Evolutionary conservation across 441 rosid genomes (phyloP).

Genomic region (Populus hybrid): DNA sequence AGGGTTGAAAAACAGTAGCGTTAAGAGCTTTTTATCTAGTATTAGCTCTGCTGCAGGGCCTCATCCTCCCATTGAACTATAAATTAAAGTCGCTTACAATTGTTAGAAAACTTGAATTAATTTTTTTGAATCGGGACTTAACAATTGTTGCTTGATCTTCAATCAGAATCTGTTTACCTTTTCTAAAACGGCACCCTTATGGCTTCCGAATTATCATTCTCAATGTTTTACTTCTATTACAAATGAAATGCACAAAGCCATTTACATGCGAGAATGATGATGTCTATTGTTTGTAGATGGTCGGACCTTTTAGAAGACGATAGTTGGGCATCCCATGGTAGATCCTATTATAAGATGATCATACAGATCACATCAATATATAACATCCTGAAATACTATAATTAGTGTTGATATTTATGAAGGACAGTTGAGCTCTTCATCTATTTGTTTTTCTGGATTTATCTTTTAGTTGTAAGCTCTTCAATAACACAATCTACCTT

Average conservation of each 20-base stretch:
- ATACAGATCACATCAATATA: background rate
- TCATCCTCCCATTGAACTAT: background rate
- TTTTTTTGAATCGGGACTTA: background rate
- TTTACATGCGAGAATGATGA: background rate
- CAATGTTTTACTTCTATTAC: background rate
- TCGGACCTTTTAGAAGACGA: background rate
- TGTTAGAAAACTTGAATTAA: background rate
- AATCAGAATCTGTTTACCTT: background rate
- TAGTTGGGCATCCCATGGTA: background rate
- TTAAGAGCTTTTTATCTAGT: background rate
- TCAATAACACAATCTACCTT: background rate
- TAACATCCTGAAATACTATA: background rate
- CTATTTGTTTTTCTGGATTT: background rate
- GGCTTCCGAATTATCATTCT: background rate
- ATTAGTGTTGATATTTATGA: background rate
- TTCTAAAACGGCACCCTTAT: background rate
- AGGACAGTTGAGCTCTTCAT: background rate
- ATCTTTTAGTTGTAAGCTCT: background rate
- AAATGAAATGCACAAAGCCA: background rate
- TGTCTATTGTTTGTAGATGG: background rate
- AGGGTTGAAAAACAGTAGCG: background rate
- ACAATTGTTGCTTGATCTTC: background rate
- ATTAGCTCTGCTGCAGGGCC: too few relatives aligned
- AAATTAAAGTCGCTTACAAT: background rate
- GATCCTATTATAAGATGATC: background rate